Base-by-base conservation (phyloP, 2,329 filamentous ascomycete species). In the Aspergillus puulaauensis region DNA sequence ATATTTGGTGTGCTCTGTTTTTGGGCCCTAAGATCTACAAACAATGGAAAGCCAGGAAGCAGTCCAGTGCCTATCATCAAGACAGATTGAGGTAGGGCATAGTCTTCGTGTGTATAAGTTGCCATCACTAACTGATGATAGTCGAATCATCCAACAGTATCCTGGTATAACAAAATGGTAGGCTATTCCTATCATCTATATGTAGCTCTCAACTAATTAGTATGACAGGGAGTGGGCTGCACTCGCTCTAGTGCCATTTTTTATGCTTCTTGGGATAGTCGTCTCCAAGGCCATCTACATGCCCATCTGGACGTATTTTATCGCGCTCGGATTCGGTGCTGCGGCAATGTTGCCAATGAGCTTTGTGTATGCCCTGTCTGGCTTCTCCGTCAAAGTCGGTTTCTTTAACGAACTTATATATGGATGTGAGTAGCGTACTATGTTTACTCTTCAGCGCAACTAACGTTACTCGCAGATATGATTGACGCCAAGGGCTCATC, bases 341-440 rank as follows among this genome's bases (percentile, higher is more conserved):
- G 58, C 83, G 11, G 76, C 85, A 14, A 83, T 86, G 23, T 68
- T 86, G 1, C 84, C 84, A 0, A 76, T 87, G 14, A 80, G 81
- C 11, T 86, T 83, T 77, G 75, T 87, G 0, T 86, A 86, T 53
- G 82, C 83, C 2, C 75, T 86, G 31, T 86, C 84, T 8, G 86
- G 85, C 64, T 80, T 77, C 59, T 76, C 76, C 56, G 66, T 81
- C 24, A 74, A 83, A 1, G 85, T 85, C 7, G 84, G 83, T 2
- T 82, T 81, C 2, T 82, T 83, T 65, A 87, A 86, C 57, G 83
- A 86, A 68, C 71, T 87, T 0, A 69, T 85, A 7, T 86, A 86
- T 58, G 83, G 83, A 3, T 77, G 46, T 49, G 12, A 15, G 41
- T 6, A 12, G 23, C 9, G 24, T 15, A 6, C 19, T 21, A 12